Conservation (phyloP, 225 moss, liverwort and hornwort genomes). For the Sphagnum tenellum region DNA sequence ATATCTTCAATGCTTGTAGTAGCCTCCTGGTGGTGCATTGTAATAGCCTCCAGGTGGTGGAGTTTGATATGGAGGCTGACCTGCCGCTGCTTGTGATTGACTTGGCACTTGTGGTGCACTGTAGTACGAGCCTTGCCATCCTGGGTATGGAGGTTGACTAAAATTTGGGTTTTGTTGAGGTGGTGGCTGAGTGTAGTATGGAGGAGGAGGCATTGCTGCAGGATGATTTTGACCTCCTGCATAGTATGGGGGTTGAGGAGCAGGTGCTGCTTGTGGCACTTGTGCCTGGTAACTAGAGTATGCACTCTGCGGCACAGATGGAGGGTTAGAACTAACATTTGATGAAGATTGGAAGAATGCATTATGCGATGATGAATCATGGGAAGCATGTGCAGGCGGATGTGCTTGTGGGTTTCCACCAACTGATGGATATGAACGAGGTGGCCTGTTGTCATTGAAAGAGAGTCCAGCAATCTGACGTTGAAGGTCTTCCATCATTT, state of each 20-base stretch:
- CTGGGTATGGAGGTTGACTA: slow-evolving; percentile 88
- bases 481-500: slow-evolving; percentile 98
- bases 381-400: slow-evolving; percentile 24
- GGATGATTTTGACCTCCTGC: slow-evolving; percentile 41
- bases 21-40: slow-evolving; percentile 29
- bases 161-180: slow-evolving; percentile 58
- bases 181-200: slow-evolving; percentile 52
- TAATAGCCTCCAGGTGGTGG: slow-evolving; percentile 53
- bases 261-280: slow-evolving; percentile 34
- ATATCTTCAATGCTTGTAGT: slow-evolving; percentile 50
- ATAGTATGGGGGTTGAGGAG: slow-evolving; percentile 49
- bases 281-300: slow-evolving; percentile 43
- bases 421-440: slow-evolving; percentile 57
- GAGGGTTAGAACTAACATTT: slow-evolving; percentile 5
- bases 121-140: slow-evolving; percentile 92
- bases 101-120: slow-evolving; percentile 37
- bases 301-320: slow-evolving; percentile 19
- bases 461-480: slow-evolving; percentile 91
- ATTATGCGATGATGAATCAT: slow-evolving; percentile 24
- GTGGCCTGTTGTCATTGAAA: slow-evolving; percentile 62
- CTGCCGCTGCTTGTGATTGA: slow-evolving; percentile 25
- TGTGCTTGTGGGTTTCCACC: slow-evolving; percentile 32
- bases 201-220: slow-evolving; percentile 44
- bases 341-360: slow-evolving; percentile 22
- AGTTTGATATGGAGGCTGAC: slow-evolving; percentile 48